Base-by-base conservation (phyloP, 768 basidiomycete species). In the Trametes gibbosa region DNA sequence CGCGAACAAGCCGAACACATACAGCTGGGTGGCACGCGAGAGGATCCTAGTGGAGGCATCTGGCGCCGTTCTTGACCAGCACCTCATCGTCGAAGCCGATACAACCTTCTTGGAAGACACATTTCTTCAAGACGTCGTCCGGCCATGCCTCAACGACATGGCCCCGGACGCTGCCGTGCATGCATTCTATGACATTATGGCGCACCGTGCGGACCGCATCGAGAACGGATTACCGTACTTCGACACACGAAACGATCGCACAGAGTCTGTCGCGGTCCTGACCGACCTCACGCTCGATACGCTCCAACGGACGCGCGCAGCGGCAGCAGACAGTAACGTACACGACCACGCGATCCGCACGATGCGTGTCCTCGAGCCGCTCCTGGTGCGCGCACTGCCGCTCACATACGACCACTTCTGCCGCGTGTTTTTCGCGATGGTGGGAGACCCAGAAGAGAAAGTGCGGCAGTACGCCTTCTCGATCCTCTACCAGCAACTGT, bases 401-500 rank as follows among this genome's bases (percentile, higher is more conserved):
- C 24, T 55, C 9, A 41, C 57, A 2, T 58, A 58, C 37, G 27
- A 13, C 41, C 53, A 55, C 35, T 54, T 58, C 42, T 55, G 56
- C 37, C 52, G 47, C 19, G 53, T 55, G 9, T 45, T 63, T 13
- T 54, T 50, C 27, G 25, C 51, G 17, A 23, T 63, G 35, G 47
- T 51, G 32, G 45, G 50, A 25, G 61, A 58, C 53, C 17, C n/a
- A 4, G 56, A 53, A 23, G 35, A 35, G 32, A 45, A 43, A 1
- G 53, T 63, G 29, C 48, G 56, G 5, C 52, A 63, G 13, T 23
- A 46, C 6, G 61, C 61, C 0, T 63, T 63, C 19, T 32, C 25
- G n/a, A 58, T 63, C n/a, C 23, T 63, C 10, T 58, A 58, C 52
- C 53, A 58, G 47, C 61, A 63, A 23, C 48, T 57, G 35, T 53